These are phyloP conservation scores for Vanrija sp. DNA, from an alignment of 1,284 basidiomycete species.

Conservation along the genomic window DNA sequence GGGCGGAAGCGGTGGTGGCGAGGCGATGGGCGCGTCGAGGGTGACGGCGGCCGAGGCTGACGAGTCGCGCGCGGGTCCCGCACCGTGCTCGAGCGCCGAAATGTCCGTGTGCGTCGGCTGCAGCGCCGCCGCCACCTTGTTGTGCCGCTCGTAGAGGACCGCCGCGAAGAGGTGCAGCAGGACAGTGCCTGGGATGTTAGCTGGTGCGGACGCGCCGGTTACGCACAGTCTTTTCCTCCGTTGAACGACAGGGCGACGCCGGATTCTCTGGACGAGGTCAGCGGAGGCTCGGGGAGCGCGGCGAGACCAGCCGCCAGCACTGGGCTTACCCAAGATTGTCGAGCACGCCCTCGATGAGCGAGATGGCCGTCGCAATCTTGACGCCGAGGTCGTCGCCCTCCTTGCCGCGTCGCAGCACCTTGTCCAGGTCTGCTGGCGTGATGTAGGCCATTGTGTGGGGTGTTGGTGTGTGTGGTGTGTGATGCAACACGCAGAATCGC, in stretches of 20 bases:
- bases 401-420: conserved; percentile 32
- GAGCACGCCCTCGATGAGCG: conserved; percentile 70
- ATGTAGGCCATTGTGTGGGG: conserved; percentile 7
- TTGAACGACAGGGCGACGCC: conserved; percentile 87
- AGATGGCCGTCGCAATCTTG: conserved; percentile 68
- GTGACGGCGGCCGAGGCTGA: not conserved
- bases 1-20: conserved; percentile 15
- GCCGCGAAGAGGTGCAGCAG: conserved; percentile 84
- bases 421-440: conserved; percentile 17
- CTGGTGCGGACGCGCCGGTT: not conserved
- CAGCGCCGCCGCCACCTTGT: not conserved
- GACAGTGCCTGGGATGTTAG: conserved; percentile 69
- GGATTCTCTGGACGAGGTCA: conserved; percentile 53
- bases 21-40: conserved; percentile 5
- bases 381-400: conserved; percentile 45
- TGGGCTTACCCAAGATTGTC: conserved; percentile 64
- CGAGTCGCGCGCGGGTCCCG: not conserved
- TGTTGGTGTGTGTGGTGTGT: no score
- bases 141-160: conserved; percentile 53
- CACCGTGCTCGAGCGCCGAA: no score
- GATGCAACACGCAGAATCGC: no score
- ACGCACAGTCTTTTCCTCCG: conserved; percentile 93
- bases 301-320: not conserved
- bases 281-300: not conserved
- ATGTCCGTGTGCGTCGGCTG: not conserved